phyloP scores from a whole-genome alignment of 805 yeast genomes.

The Kuraishia ogatae region DNA sequence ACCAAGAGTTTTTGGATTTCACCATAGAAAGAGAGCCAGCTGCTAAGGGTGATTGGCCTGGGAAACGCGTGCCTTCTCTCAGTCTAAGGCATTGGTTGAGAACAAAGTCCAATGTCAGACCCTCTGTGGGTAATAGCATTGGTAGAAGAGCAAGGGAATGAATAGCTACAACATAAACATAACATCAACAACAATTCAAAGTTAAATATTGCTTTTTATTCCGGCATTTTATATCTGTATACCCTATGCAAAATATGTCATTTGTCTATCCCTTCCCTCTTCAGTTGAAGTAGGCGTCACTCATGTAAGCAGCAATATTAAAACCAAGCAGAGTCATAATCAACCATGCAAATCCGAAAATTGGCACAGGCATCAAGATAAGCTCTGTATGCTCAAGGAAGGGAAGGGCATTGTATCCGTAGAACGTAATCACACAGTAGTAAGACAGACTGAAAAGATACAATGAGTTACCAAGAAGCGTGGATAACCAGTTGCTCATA shows the following conservation, averaged over 20 bases:
- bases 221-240: not conserved
- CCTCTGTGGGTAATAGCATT: not conserved
- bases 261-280: not conserved
- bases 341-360: constrained; percentile 49
- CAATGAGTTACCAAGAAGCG: constrained; percentile 68
- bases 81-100: not conserved
- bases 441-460: constrained; percentile 69
- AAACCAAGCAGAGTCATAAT: constrained; percentile 53
- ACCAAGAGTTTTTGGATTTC: too few relatives aligned
- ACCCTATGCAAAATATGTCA: not conserved
- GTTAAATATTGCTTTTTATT: not conserved
- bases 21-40: not conserved
- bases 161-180: not conserved
- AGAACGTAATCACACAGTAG: constrained; percentile 73
- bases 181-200: not conserved
- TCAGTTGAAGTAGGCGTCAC: constrained; percentile 12
- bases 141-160: not conserved
- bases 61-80: not conserved
- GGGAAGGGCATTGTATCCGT: constrained; percentile 79
- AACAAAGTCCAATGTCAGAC: not conserved
- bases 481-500: constrained; percentile 54
- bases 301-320: constrained; percentile 65
- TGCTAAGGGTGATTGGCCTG: not conserved
- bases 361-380: constrained; percentile 55
- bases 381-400: constrained; percentile 56